These are phyloP conservation scores for Lithocarpus polystachyus DNA, from an alignment of 306 rosid species.

Conservation along the genomic window DNA sequence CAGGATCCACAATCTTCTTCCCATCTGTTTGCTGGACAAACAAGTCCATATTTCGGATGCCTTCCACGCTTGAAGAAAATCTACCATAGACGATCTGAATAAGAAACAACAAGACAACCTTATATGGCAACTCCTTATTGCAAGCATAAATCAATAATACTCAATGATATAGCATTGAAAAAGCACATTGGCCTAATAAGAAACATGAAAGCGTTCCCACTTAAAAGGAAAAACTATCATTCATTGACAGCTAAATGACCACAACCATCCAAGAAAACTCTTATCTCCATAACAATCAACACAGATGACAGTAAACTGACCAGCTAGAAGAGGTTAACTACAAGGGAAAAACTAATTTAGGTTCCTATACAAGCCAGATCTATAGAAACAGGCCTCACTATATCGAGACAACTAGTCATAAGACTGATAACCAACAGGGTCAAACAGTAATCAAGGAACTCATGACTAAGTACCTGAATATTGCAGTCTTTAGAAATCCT, in stretches of 20 bases:
- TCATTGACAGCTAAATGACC: background rate
- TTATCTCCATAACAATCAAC: too few relatives aligned
- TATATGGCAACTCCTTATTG: background rate
- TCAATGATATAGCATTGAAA: background rate
- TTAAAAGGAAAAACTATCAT: background rate
- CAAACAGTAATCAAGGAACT: background rate
- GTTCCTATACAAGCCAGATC: background rate
- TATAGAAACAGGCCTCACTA: background rate
- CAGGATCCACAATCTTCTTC: conserved; percentile 64
- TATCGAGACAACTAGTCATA: background rate
- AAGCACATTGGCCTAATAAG: background rate
- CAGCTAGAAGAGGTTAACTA: background rate
- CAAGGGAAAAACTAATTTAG: background rate
- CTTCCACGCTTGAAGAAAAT: conserved; percentile 52
- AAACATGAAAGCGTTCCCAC: background rate
- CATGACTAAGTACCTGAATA: conserved; percentile 52
- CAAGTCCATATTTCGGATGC: conserved; percentile 63
- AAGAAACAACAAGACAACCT: conserved; percentile 7
- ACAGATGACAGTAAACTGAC: background rate
- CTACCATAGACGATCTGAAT: conserved; percentile 67
- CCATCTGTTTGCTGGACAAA: conserved; percentile 67
- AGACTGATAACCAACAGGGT: background rate
- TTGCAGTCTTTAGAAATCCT: conserved; percentile 82
- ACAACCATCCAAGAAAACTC: background rate
- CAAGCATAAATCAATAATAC: background rate